Conservation (phyloP, 2,329 filamentous ascomycete genomes). For the Chrysosporium keratinophilum region DNA sequence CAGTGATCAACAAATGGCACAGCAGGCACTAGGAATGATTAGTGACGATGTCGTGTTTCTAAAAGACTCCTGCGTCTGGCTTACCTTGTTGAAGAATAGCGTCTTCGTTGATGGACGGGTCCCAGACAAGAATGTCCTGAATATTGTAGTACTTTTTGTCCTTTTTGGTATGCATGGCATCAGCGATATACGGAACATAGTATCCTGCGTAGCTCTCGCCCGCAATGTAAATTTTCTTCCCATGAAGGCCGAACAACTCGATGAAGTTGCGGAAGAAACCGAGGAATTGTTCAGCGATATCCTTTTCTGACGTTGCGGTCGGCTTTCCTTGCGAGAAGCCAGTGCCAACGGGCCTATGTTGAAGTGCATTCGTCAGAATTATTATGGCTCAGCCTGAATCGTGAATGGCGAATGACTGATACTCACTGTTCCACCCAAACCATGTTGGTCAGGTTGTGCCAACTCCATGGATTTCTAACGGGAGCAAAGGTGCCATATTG, state of each 20-base stretch:
- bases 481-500: slow-evolving; percentile 56
- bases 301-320: slow-evolving; percentile 55
- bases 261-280: slow-evolving; percentile 73
- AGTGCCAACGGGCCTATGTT: slow-evolving; percentile 44
- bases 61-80: background rate
- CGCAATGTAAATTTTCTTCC: slow-evolving; percentile 60
- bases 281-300: slow-evolving; percentile 60
- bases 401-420: background rate
- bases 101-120: slow-evolving; percentile 52
- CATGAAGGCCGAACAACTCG: slow-evolving; percentile 56
- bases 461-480: slow-evolving; percentile 58
- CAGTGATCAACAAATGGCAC: slow-evolving; percentile 36
- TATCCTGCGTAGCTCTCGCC: slow-evolving; percentile 62
- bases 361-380: slow-evolving; percentile 6
- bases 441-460: slow-evolving; percentile 66
- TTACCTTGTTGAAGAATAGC: slow-evolving; percentile 41
- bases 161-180: slow-evolving; percentile 59
- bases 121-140: slow-evolving; percentile 60
- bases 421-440: slow-evolving; percentile 62
- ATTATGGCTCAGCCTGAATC: background rate
- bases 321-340: slow-evolving; percentile 58
- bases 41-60: background rate
- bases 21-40: slow-evolving; percentile 24
- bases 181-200: slow-evolving; percentile 62
- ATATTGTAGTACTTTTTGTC: slow-evolving; percentile 59